phyloP scores from a whole-genome alignment of 2,329 filamentous ascomycete genomes.

The Fusarium liriodendri region DNA sequence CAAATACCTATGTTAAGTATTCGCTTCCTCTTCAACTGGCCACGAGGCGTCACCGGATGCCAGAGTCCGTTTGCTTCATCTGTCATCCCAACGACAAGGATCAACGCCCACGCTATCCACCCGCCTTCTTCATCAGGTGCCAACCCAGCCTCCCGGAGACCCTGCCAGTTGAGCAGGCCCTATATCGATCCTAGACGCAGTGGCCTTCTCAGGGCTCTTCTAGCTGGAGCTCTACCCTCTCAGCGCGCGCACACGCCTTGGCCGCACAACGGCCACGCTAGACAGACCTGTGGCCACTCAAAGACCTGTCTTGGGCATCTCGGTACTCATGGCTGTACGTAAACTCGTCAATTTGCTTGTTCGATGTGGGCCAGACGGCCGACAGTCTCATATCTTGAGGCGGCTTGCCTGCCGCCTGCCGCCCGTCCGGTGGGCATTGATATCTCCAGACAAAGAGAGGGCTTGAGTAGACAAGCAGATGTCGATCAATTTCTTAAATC shows the following conservation, averaged over 20 bases:
- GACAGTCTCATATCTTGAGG: slow-evolving; percentile 15
- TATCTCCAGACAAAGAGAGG: not conserved
- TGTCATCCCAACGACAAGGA: not conserved
- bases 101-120: not conserved
- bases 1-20: not conserved
- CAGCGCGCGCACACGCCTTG: slow-evolving; percentile 11
- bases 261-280: slow-evolving; percentile 4
- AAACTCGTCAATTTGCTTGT: slow-evolving; percentile 13
- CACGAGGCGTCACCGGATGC: not conserved
- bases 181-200: not conserved
- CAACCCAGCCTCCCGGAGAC: slow-evolving; percentile 2
- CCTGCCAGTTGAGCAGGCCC: not conserved
- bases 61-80: not conserved
- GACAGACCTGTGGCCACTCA: slow-evolving; percentile 5
- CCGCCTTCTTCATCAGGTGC: not conserved
- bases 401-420: not conserved
- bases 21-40: not conserved
- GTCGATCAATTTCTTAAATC: not conserved
- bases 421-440: not conserved
- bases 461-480: not conserved
- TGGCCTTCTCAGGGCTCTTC: not conserved
- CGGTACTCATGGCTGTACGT: slow-evolving; percentile 13
- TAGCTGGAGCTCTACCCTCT: not conserved
- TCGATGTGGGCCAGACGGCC: not conserved
- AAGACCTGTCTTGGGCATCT: not conserved